Percentiles rank a stretch among this genome's conserved stretches.
Conservation (phyloP, 2,329 filamentous ascomycete genomes). For the Penicillium sp. region DNA sequence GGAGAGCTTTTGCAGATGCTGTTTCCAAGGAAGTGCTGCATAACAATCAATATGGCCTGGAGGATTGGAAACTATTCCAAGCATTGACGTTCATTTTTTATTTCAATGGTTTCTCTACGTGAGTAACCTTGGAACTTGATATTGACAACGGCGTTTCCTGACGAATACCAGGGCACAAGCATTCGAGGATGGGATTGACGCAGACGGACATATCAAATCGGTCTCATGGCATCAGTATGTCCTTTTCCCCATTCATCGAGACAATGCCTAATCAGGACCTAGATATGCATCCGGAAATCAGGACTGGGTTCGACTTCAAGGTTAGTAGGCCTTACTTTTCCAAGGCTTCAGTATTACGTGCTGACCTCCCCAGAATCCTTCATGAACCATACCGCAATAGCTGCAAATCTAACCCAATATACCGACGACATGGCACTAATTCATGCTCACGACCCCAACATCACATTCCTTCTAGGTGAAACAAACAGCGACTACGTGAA, state of each 20-base stretch:
- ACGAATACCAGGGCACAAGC: slow-evolving; percentile 4
- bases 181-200: slow-evolving; percentile 10
- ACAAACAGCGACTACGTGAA: slow-evolving; percentile 20
- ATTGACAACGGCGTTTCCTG: not conserved
- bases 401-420: slow-evolving; percentile 13
- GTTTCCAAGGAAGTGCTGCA: slow-evolving; percentile 12
- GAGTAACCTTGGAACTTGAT: not conserved
- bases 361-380: slow-evolving; percentile 7
- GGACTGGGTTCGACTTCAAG: slow-evolving; percentile 13
- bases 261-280: not conserved
- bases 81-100: slow-evolving; percentile 14
- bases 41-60: slow-evolving; percentile 12
- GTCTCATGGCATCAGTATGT: slow-evolving; percentile 13
- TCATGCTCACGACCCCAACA: slow-evolving; percentile 4
- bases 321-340: not conserved
- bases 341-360: not conserved
- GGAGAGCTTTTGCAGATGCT: slow-evolving; percentile 12
- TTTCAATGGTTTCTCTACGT: slow-evolving; percentile 5
- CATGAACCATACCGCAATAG: slow-evolving; percentile 15
- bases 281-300: slow-evolving; percentile 14
- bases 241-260: not conserved
- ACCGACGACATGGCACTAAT: slow-evolving; percentile 9
- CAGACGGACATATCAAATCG: slow-evolving; percentile 9
- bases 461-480: slow-evolving; percentile 12
- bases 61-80: slow-evolving; percentile 13